Evolutionary conservation across 1,139 yeast species (phyloP), one percentile per base, ranked within the genome.

Genomic region (Trichomonascaceae sp.): DNA sequence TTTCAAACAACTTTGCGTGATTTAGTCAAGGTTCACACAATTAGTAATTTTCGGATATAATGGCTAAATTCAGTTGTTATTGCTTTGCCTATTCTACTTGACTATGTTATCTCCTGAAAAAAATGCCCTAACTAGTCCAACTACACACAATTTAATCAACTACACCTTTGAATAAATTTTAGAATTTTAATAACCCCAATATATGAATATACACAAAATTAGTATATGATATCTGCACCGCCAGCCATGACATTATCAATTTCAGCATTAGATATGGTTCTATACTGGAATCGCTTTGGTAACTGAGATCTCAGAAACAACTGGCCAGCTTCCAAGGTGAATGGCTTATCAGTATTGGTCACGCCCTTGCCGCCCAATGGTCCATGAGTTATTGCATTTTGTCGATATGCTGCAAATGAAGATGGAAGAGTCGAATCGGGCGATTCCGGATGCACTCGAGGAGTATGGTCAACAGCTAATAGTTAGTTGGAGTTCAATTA

Each of bases 161-260:
- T 22, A 22, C 7, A 22, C 27, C 12, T 27, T 5, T 27, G 2
- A 27, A 6, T 8, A n/a, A n/a, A n/a, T 27, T 27, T 27, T 27
- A 27, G 32, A 27, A 27, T 5, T 10, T 27, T 10, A 5, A 27
- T 27, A 27, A 27, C 32, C 17, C 41, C 17, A 22, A 22, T 6
- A 36, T 13, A 13, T 36, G 17, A 43, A 19, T 3, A 18, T 7
- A 17, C 19, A 18, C n/a, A 41, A 19, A 43, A 3, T 52, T 59
- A 65, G 55, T 61, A 67, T 38, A 66, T 62, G 17, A 57, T 49
- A 45, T 63, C 83, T 45, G 95, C 95, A 59, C 96, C 96, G 50
- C 96, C 96, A 53, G 79, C 77, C 63, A 81, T 77, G 63, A 89
- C 81, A 60, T 81, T 78, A 9, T 85, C 96, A 50, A 85, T 81